Percentiles rank a stretch among this genome's conserved stretches.
These are phyloP conservation scores for Penicillium sp. DNA, from an alignment of 2,329 filamentous ascomycete genomes.

Conservation along the genomic window DNA sequence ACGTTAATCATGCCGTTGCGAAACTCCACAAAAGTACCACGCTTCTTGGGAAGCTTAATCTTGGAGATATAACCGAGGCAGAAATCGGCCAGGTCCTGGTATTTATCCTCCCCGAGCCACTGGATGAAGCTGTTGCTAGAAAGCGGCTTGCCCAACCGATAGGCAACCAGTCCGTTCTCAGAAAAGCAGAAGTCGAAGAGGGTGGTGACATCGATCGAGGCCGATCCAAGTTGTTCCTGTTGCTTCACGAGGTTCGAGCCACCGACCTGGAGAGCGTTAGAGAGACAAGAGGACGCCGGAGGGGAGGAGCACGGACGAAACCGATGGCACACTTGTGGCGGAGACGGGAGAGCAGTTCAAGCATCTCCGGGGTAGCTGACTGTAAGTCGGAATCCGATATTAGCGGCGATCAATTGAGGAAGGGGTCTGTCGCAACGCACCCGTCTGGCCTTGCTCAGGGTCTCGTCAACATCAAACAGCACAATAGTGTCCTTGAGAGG, in stretches of 20 bases:
- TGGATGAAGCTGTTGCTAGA: constrained; percentile 82
- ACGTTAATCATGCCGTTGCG: constrained; percentile 65
- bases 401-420: constrained; percentile 4
- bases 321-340: constrained; percentile 56
- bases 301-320: constrained; percentile 24
- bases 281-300: background rate
- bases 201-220: constrained; percentile 66
- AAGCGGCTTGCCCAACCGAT: constrained; percentile 73
- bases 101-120: constrained; percentile 81
- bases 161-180: constrained; percentile 93
- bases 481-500: constrained; percentile 89
- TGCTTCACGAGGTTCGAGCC: constrained; percentile 91
- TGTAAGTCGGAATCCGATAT: constrained; percentile 36
- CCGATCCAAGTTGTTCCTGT: constrained; percentile 84
- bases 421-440: constrained; percentile 50
- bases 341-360: constrained; percentile 71
- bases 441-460: constrained; percentile 76
- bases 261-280: constrained; percentile 56
- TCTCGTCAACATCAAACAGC: constrained; percentile 95
- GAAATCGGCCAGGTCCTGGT: constrained; percentile 60
- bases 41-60: constrained; percentile 60
- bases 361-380: constrained; percentile 75
- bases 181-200: constrained; percentile 98
- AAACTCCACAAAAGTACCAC: constrained; percentile 66
- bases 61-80: constrained; percentile 61